Evolutionary conservation across 1,284 basidiomycete genomes (phyloP).

Genomic region (Malassezia furfur): DNA sequence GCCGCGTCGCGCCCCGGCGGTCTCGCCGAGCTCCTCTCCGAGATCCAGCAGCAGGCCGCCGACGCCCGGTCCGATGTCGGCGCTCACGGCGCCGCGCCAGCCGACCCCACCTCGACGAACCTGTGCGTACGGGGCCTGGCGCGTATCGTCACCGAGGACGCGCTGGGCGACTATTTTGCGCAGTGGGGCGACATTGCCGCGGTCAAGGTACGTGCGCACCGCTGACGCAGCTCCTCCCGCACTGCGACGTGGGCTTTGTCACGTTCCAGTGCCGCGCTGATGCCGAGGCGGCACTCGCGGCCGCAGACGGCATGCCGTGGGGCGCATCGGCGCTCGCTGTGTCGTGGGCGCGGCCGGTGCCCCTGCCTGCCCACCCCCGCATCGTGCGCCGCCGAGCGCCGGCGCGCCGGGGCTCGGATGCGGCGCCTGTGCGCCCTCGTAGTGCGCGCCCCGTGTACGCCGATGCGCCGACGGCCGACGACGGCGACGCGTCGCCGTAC

Average conservation of each 20-base stretch:
- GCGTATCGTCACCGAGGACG: slow-evolving; percentile 67
- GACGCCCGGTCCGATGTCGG: no score
- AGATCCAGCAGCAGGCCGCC: slow-evolving; percentile 39
- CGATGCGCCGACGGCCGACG: no score
- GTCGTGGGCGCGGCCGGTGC: slow-evolving; percentile 91
- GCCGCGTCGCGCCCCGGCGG: background rate
- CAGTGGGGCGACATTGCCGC: slow-evolving; percentile 52
- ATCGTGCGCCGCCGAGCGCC: background rate
- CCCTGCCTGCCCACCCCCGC: slow-evolving; percentile 53
- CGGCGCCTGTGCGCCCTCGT: background rate
- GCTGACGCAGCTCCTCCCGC: slow-evolving; percentile 52
- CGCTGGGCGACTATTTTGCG: slow-evolving; percentile 76
- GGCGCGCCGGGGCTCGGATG: background rate
- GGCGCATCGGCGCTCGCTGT: slow-evolving; percentile 71
- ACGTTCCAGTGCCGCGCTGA: slow-evolving; percentile 85
- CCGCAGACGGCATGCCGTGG: slow-evolving; percentile 86
- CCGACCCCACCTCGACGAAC: slow-evolving; percentile 56
- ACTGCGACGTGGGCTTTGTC: slow-evolving; percentile 82
- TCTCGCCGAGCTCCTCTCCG: background rate
- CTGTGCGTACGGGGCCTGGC: slow-evolving; percentile 79
- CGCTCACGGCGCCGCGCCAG: no score
- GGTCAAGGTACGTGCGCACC: slow-evolving; percentile 50
- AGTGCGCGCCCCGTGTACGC: background rate
- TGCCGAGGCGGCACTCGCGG: slow-evolving; percentile 73
- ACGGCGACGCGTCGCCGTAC: slow-evolving; percentile 54